Evolutionary conservation across 164 flowering plant genomes (phyloP).

Genomic region (Hamamelis virginiana): DNA sequence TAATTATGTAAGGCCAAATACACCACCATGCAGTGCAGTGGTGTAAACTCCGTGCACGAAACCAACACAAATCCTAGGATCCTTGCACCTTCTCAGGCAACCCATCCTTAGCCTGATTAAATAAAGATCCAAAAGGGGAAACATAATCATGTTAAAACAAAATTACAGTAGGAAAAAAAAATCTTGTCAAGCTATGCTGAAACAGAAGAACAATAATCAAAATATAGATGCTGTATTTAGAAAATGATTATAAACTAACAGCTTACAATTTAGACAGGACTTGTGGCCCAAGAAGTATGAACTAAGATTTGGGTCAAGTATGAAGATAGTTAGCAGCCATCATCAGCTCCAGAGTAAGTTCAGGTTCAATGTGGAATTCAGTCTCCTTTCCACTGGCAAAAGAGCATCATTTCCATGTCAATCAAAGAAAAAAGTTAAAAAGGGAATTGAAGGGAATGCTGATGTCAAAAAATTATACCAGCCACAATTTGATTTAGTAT

Average conservation of each 20-base stretch:
- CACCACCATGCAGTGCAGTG: not conserved
- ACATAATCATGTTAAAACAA: not conserved
- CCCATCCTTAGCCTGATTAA: not conserved
- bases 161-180: no score
- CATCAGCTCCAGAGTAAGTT: slow-evolving; percentile 79
- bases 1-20: not conserved
- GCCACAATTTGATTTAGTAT: not conserved
- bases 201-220: not conserved
- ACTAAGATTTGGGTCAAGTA: slow-evolving; percentile 37
- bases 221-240: not conserved
- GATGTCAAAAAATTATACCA: not conserved
- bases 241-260: not conserved
- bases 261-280: slow-evolving; percentile 16
- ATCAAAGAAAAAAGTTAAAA: not conserved
- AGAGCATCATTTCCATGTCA: slow-evolving; percentile 13
- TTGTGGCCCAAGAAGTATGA: slow-evolving; percentile 11
- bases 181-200: no score
- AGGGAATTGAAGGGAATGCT: not conserved
- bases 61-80: not conserved
- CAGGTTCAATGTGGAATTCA: slow-evolving; percentile 86
- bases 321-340: slow-evolving; percentile 96
- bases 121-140: not conserved
- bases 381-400: slow-evolving; percentile 81
- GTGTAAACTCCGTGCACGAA: not conserved
- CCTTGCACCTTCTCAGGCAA: not conserved